These are phyloP conservation scores for Tulasnella sp. DNA, from an alignment of 768 basidiomycete species.

Conservation along the genomic window DNA sequence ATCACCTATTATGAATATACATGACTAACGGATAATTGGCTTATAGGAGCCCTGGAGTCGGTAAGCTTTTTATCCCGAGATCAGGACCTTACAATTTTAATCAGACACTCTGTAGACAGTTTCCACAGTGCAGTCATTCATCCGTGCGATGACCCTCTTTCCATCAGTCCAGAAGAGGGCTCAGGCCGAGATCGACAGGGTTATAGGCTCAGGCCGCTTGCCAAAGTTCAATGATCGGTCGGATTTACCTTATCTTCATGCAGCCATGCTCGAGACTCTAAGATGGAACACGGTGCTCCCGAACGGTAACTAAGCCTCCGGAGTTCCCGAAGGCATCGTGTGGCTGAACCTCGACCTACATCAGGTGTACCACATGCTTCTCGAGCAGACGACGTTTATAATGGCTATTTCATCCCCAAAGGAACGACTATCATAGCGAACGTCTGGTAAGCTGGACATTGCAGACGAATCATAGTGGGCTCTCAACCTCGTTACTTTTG, in stretches of 20 bases:
- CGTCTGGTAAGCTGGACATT: not conserved
- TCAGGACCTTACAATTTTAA: not conserved
- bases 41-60: not conserved
- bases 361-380: not conserved
- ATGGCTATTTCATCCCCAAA: conserved; percentile 12
- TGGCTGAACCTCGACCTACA: not conserved
- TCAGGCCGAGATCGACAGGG: conserved; percentile 46
- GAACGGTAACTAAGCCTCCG: not conserved
- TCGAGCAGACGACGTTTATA: not conserved
- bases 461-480: not conserved
- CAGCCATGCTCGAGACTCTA: conserved; percentile 37
- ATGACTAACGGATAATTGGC: not conserved
- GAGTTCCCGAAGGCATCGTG: not conserved
- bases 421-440: conserved; percentile 1
- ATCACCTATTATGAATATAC: not conserved
- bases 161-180: conserved; percentile 42
- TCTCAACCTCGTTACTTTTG: not conserved
- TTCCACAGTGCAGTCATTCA: conserved; percentile 35
- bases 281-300: conserved; percentile 34
- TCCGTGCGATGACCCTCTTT: conserved; percentile 40
- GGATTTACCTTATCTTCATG: conserved; percentile 37
- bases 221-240: conserved; percentile 37
- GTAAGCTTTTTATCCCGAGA: not conserved
- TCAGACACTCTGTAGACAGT: conserved; percentile 27
- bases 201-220: conserved; percentile 43